Evolutionary conservation across 1,139 yeast species (phyloP).

Genomic region (Lizanozyma gosingica): DNA sequence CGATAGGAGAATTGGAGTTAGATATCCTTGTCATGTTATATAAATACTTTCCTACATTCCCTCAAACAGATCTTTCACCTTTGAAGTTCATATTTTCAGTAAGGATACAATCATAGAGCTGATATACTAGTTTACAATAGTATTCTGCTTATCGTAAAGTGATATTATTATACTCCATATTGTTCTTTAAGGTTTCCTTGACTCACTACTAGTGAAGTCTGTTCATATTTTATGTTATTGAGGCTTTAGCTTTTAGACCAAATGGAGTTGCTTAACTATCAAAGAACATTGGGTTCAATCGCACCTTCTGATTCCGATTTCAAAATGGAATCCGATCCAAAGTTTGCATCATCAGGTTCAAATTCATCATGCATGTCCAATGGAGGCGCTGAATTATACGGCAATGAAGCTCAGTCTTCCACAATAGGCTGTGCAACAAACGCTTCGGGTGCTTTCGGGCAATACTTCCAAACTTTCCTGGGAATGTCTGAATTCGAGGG

Average conservation of each 20-base stretch:
- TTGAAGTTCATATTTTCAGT: too few species aligned
- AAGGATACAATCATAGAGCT: too few species aligned
- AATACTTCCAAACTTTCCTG: not conserved
- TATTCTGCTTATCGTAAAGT: too few species aligned
- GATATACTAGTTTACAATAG: too few species aligned
- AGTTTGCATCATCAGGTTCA: not conserved
- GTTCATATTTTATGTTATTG: too few species aligned
- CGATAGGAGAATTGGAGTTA: not conserved
- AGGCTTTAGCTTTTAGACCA: too few species aligned
- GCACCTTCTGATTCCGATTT: constrained; percentile 5
- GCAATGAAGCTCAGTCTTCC: not conserved
- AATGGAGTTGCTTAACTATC: constrained; percentile 8
- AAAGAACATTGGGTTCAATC: constrained; percentile 1
- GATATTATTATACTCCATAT: too few species aligned
- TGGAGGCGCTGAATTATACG: not conserved
- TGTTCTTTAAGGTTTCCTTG: too few species aligned
- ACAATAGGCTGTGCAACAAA: not conserved
- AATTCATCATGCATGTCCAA: not conserved
- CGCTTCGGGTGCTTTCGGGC: not conserved
- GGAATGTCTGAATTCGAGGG: not conserved
- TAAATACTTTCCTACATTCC: not conserved
- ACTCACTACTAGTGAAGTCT: too few species aligned
- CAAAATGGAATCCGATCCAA: constrained; percentile 3
- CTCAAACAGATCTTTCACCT: not conserved
- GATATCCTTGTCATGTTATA: not conserved